Conservation (phyloP, 768 basidiomycete species). For the Boletus bicolor region DNA sequence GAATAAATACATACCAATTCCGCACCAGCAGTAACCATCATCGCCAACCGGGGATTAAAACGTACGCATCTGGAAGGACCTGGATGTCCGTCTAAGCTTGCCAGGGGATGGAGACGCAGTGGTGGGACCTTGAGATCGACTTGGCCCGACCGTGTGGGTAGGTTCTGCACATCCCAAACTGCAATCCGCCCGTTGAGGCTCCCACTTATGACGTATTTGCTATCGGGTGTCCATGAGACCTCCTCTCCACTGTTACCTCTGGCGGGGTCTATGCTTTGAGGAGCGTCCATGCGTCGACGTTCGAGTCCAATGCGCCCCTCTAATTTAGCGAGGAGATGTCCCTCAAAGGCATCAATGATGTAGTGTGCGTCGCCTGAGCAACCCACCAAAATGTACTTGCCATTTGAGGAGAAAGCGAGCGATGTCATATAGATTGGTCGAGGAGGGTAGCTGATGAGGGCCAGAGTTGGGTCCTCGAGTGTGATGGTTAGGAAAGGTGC, state of each 20-base stretch:
- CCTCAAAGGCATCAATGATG: conserved; percentile 87
- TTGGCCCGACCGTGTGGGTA: conserved; percentile 50
- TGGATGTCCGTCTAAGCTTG: conserved; percentile 71
- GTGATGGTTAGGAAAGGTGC: conserved; percentile 84
- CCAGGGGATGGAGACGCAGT: conserved; percentile 45
- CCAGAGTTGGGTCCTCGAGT: conserved; percentile 77
- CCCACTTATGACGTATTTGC: conserved; percentile 84
- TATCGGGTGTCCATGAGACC: conserved; percentile 92
- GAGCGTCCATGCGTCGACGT: conserved; percentile 49
- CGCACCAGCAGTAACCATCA: conserved; percentile 82
- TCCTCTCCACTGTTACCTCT: conserved; percentile 91
- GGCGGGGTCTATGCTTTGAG: conserved; percentile 58
- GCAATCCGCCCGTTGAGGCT: conserved; percentile 80
- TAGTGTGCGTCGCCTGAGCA: conserved; percentile 94
- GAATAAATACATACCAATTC: conserved; percentile 62
- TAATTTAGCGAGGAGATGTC: conserved; percentile 77
- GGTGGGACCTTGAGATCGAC: conserved; percentile 56
- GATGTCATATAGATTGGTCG: conserved; percentile 90
- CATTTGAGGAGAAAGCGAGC: conserved; percentile 84
- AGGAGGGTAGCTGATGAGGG: conserved; percentile 78
- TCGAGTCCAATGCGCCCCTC: conserved; percentile 85
- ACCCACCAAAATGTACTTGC: conserved; percentile 86
- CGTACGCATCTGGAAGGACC: conserved; percentile 82
- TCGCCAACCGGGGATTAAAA: conserved; percentile 86
- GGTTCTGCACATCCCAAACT: conserved; percentile 80